Percentiles rank a stretch among this genome's conserved stretches.
Conservation (phyloP, 768 basidiomycete species). For the Hericium erinaceus region DNA sequence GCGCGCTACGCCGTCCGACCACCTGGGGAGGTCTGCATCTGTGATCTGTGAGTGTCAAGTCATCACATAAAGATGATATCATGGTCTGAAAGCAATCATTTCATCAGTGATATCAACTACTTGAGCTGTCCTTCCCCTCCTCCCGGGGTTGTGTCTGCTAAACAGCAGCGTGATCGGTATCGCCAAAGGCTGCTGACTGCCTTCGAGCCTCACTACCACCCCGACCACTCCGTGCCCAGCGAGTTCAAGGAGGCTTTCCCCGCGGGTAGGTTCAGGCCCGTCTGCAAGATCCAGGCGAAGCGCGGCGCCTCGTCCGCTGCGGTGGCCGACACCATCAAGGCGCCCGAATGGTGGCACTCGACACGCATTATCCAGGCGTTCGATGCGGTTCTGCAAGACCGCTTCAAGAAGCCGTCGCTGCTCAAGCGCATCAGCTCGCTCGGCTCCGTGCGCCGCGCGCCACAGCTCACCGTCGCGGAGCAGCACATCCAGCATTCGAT, state of each 20-base stretch:
- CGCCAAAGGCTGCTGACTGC: conserved; percentile 64
- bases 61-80: not conserved
- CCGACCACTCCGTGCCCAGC: conserved; percentile 80
- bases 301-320: conserved; percentile 69
- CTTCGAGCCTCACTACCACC: conserved; percentile 81
- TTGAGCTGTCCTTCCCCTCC: conserved; percentile 79
- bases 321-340: conserved; percentile 82
- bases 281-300: conserved; percentile 86
- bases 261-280: conserved; percentile 81
- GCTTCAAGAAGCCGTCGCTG: conserved; percentile 86
- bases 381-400: conserved; percentile 78
- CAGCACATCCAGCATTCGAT: conserved; percentile 83
- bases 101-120: conserved; percentile 66
- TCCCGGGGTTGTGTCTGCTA: conserved; percentile 60
- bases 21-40: conserved; percentile 75
- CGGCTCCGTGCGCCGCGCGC: conserved; percentile 58
- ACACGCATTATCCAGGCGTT: conserved; percentile 87
- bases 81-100: not conserved
- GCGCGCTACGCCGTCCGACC: conserved; percentile 70
- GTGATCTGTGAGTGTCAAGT: conserved; percentile 61
- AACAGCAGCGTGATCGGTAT: conserved; percentile 75
- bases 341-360: conserved; percentile 93
- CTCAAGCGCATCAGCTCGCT: conserved; percentile 78
- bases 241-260: conserved; percentile 96
- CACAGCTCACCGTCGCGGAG: conserved; percentile 65